phyloP scores from a whole-genome alignment of 129 eudicot species.

The Silybum marianum region DNA sequence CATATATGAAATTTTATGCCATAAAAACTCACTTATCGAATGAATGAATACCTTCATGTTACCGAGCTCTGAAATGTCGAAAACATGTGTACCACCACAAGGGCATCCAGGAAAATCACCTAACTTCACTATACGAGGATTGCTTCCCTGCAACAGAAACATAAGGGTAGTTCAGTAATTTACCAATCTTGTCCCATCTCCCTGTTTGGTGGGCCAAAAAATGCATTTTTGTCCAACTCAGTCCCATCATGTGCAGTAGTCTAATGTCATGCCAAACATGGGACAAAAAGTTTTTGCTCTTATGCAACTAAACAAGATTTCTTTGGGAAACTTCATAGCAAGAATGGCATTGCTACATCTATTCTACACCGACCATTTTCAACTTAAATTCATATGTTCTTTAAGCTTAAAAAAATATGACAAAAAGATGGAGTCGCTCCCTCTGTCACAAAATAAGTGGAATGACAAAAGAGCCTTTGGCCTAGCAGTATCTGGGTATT shows the following conservation, averaged over 20 bases:
- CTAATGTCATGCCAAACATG: neutral
- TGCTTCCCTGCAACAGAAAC: constrained; percentile 59
- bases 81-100: constrained; percentile 96
- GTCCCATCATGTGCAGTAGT: neutral
- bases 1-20: neutral
- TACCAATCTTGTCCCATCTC: neutral
- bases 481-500: neutral
- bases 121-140: constrained; percentile 75
- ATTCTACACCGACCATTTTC: neutral
- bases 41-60: constrained; percentile 56
- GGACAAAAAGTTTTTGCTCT: neutral
- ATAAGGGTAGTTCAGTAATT: neutral
- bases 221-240: neutral
- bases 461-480: neutral
- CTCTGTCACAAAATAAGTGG: neutral
- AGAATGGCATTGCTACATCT: neutral
- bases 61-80: constrained; percentile 62
- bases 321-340: neutral
- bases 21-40: neutral
- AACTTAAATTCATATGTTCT: neutral
- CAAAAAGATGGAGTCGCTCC: neutral
- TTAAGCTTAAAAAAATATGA: neutral
- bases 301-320: neutral
- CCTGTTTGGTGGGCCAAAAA: neutral
- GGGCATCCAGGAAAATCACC: constrained; percentile 91